Base-by-base conservation (phyloP, 1,139 yeast species). In the Torulaspora pretoriensis region DNA sequence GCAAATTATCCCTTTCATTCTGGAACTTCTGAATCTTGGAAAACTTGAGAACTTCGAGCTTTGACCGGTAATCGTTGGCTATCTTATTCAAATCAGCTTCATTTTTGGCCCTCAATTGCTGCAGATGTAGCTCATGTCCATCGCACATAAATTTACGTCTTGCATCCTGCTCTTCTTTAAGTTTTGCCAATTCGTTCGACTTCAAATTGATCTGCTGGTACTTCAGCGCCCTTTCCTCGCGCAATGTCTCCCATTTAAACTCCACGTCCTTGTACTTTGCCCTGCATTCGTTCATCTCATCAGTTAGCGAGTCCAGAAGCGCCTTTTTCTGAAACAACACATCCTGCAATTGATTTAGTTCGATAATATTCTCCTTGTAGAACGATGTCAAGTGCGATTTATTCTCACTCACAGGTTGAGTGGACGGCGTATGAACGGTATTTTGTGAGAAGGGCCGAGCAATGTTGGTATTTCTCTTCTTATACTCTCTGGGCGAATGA, bases 171-270 rank as follows among this genome's bases (percentile, higher is more conserved):
- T 70, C 71, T 2, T 65, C 68, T 2, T 69, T 57, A 16, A 68
- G 62, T 41, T 68, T 71, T 12, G 70, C 71, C 8, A 73, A 52
- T 43, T 72, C 74, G 56, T 69, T 71, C 45, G 69, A 60, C 35
- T 72, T 71, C 24, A 68, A 65, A 43, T 64, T 67, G 4, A 61
- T 36, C 37, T 60, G 54, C 43, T 63, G 61, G 8, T 45, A 49
- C 39, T 57, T 55, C 16, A 50, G 36, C 8, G 69, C 69, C 37
- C 67, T 69, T 40, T 69, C 70, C 4, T 74, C 74, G 43, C 68
- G 66, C 23, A 70, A 47, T 2, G 70, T 67, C 56, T 60, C 60
- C 51, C 59, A 51, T 49, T 54, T 57, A 4, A 56, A 47, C 32
- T 56, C 53, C 6, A 57, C 36, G n/a, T 51, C 52, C 12, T 50